A percentile compares a stretch with the other conserved stretches of the same genome.
Conservation (phyloP, 2,329 filamentous ascomycete genomes). For the Aspergillus neotritici region DNA sequence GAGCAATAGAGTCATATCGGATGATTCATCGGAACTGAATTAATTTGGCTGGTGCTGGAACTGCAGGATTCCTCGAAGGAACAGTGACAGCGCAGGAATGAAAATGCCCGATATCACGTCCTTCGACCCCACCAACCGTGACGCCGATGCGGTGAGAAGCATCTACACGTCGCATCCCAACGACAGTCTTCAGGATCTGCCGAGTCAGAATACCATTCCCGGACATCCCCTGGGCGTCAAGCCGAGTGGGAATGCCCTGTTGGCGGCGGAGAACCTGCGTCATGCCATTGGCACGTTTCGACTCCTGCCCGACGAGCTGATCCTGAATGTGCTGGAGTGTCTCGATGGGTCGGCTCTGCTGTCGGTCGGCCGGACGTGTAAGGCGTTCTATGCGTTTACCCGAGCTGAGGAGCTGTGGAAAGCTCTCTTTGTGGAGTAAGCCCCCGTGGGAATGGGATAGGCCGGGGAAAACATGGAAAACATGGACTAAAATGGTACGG, state of each 20-base stretch:
- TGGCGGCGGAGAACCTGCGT: slow-evolving; percentile 61
- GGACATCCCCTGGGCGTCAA: slow-evolving; percentile 78
- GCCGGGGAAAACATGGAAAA: neutral
- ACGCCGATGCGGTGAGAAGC: slow-evolving; percentile 9
- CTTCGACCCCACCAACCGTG: slow-evolving; percentile 16
- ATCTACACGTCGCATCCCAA: slow-evolving; percentile 4
- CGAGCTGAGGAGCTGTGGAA: slow-evolving; percentile 87
- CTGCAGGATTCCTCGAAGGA: too few species aligned
- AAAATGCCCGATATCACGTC: slow-evolving; percentile 33
- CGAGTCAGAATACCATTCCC: slow-evolving; percentile 56
- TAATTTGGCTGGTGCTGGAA: too few species aligned
- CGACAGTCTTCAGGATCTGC: slow-evolving; percentile 33
- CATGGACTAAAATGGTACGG: slow-evolving; percentile 13
- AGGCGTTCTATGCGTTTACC: slow-evolving; percentile 79
- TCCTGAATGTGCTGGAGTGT: slow-evolving; percentile 68
- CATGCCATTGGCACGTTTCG: slow-evolving; percentile 60
- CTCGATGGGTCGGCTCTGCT: slow-evolving; percentile 61
- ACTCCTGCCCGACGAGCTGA: slow-evolving; percentile 70
- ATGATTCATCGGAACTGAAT: too few species aligned
- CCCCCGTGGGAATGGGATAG: slow-evolving; percentile 5
- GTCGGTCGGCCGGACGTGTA: slow-evolving; percentile 69
- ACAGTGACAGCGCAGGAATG: neutral
- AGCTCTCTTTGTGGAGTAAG: slow-evolving; percentile 75
- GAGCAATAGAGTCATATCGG: too few species aligned
- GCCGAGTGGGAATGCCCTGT: slow-evolving; percentile 77